Conservation (phyloP, 2,329 filamentous ascomycete genomes). For the Thyridium curvatum region DNA sequence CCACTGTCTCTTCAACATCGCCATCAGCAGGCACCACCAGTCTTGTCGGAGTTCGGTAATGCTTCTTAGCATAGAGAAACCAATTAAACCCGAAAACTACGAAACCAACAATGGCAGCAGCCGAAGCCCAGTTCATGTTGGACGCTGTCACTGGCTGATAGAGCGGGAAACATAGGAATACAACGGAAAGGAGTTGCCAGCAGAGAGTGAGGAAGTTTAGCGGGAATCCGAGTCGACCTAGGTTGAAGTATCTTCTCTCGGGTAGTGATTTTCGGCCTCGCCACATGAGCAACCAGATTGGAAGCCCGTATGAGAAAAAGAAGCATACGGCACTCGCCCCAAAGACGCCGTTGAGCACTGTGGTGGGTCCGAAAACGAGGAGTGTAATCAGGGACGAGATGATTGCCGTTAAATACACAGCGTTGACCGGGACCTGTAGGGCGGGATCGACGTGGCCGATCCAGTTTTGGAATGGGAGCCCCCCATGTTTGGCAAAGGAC, state of each 20-base stretch:
- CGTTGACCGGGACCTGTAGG: background rate
- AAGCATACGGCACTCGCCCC: conserved; percentile 2
- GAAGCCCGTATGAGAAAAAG: conserved; percentile 3
- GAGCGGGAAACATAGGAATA: conserved; percentile 4
- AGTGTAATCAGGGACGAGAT: background rate
- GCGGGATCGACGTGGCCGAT: background rate
- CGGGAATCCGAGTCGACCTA: background rate
- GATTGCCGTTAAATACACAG: conserved; percentile 1
- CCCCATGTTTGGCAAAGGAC: conserved; percentile 1
- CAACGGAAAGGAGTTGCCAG: conserved; percentile 2
- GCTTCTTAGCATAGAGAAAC: too few relatives aligned
- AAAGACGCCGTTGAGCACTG: conserved; percentile 4
- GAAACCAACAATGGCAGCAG: too few relatives aligned
- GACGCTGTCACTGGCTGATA: background rate
- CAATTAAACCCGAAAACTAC: too few relatives aligned
- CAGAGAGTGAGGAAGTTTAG: conserved; percentile 1
- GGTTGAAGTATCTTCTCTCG: background rate
- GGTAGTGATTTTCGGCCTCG: background rate
- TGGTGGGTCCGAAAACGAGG: conserved; percentile 1
- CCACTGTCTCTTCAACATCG: too few relatives aligned
- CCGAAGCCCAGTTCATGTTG: conserved; percentile 6
- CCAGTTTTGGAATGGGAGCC: background rate
- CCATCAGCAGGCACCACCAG: too few relatives aligned
- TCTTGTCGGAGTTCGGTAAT: too few relatives aligned
- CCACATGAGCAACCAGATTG: background rate